Conservation (phyloP, 106 monocot species). For the Dendrobium officinale region DNA sequence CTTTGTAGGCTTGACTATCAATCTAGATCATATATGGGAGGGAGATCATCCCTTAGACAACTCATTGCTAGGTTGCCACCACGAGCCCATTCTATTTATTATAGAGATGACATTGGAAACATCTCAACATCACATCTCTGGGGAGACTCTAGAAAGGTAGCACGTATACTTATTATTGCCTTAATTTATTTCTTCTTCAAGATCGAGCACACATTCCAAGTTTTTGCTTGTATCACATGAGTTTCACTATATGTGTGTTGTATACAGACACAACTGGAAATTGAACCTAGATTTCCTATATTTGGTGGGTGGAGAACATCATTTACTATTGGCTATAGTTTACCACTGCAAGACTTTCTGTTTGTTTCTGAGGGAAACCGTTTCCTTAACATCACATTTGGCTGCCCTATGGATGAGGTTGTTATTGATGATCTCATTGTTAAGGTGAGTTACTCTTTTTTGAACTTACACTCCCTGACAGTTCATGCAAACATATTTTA, state of each 20-base stretch:
- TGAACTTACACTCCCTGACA: not conserved
- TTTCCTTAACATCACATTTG: conserved; percentile 92
- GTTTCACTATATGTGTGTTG: conserved; percentile 3
- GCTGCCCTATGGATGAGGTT: conserved; percentile 66
- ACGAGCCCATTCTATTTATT: conserved; percentile 90
- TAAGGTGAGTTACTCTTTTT: conserved; percentile 46
- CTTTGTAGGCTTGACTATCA: conserved; percentile 85
- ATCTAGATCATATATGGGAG: conserved; percentile 44
- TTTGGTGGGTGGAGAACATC: conserved; percentile 97
- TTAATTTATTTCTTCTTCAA: not conserved
- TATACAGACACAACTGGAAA: conserved; percentile 76
- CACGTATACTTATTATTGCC: no score
- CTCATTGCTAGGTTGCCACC: conserved; percentile 82
- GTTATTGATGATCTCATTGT: conserved; percentile 71
- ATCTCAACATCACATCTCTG: conserved; percentile 87
- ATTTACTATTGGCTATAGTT: conserved; percentile 88
- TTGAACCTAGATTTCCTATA: conserved; percentile 93
- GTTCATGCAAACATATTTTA: not conserved
- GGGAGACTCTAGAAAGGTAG: conserved; percentile 77
- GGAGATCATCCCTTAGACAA: conserved; percentile 62
- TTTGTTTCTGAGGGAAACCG: conserved; percentile 67
- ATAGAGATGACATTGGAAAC: conserved; percentile 99
- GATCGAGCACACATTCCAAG: not conserved
- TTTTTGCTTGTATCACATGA: not conserved
- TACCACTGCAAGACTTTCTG: conserved; percentile 81